phyloP scores from a whole-genome alignment of 768 basidiomycete genomes.

The Ramaria sp. region DNA sequence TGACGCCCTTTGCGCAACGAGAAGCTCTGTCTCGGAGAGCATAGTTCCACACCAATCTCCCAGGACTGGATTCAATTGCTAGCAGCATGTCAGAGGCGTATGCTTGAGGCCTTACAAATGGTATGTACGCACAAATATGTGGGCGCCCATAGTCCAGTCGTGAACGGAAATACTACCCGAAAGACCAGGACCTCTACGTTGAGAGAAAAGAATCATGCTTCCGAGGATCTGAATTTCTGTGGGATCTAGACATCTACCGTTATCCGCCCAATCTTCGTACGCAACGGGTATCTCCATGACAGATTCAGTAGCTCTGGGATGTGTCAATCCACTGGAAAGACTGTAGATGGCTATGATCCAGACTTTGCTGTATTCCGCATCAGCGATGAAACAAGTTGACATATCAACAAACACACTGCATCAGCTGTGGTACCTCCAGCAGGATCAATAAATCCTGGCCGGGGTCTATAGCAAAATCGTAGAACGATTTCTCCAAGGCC shows the following conservation, averaged over 20 bases:
- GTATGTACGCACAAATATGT: not conserved
- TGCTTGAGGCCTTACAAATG: not conserved
- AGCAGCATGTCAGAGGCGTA: not conserved
- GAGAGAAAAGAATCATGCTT: not conserved
- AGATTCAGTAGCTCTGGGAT: not conserved
- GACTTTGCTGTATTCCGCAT: not conserved
- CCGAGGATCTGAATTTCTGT: conserved; percentile 4
- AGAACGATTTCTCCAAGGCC: not conserved
- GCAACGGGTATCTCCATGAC: conserved; percentile 1
- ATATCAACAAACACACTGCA: not conserved
- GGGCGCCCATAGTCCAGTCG: not conserved
- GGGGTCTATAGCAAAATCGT: conserved; percentile 2
- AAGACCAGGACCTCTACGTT: conserved; percentile 1
- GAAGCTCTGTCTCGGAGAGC: not conserved
- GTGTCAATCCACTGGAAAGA: not conserved
- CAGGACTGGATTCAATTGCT: not conserved
- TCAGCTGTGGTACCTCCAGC: not conserved
- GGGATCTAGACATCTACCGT: not conserved
- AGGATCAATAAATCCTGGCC: conserved; percentile 6
- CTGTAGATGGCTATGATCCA: conserved; percentile 1
- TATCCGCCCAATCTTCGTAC: not conserved
- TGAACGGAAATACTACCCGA: conserved; percentile 1
- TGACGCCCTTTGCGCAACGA: not conserved
- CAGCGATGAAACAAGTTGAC: not conserved
- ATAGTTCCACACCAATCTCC: conserved; percentile 5